A percentile compares a stretch with the other conserved stretches of the same genome.
phyloP scores from a whole-genome alignment of 164 flowering plant species.

The Macadamia integrifolia region DNA sequence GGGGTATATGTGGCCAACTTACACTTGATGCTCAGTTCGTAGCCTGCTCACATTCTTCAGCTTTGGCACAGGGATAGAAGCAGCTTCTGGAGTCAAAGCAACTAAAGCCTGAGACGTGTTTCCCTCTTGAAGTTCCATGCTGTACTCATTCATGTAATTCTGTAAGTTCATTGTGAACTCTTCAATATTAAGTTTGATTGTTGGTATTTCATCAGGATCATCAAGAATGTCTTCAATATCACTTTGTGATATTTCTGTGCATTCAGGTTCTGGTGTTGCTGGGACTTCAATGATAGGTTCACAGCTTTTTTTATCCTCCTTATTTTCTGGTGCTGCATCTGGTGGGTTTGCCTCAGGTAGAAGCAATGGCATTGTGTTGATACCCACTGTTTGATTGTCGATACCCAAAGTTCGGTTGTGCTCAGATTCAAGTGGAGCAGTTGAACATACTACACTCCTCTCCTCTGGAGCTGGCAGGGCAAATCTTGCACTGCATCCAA shows the following conservation, averaged over 20 bases:
- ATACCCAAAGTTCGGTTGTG: conserved; percentile 15
- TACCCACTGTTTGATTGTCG: conserved; percentile 10
- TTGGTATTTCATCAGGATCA: conserved; percentile 86
- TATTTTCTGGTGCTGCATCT: conserved; percentile 9
- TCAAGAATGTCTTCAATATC: conserved; percentile 74
- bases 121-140: conserved; percentile 61
- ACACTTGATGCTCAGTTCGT: conserved; percentile 67
- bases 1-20: conserved; percentile 9
- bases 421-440: conserved; percentile 23
- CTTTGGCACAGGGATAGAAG: conserved; percentile 56
- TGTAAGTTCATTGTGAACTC: conserved; percentile 64
- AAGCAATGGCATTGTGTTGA: conserved; percentile 26
- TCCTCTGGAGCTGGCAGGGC: conserved; percentile 88
- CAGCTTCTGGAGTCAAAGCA: conserved; percentile 45
- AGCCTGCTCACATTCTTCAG: conserved; percentile 50
- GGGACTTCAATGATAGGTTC: conserved; percentile 82
- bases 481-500: conserved; percentile 75
- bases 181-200: conserved; percentile 65
- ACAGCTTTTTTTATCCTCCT: conserved; percentile 1
- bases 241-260: conserved; percentile 29
- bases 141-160: conserved; percentile 47
- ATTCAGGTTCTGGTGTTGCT: conserved; percentile 65
- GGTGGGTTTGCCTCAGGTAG: conserved; percentile 18
- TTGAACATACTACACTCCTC: conserved; percentile 47
- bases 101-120: conserved; percentile 77